These are phyloP conservation scores for Xylariales sp. DNA, from an alignment of 2,329 filamentous ascomycete genomes.

Conservation along the genomic window DNA sequence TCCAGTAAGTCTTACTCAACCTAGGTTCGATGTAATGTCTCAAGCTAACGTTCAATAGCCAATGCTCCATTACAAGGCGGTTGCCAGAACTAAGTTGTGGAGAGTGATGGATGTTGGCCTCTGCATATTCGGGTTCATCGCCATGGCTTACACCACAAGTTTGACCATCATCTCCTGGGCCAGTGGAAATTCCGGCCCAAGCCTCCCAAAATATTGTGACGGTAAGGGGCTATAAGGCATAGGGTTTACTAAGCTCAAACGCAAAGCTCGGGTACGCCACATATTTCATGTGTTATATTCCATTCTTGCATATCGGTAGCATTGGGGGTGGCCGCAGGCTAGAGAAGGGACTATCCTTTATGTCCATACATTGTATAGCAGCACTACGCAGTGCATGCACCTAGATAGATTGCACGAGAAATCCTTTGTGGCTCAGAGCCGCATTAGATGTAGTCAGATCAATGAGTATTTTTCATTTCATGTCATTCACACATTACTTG, in stretches of 20 bases:
- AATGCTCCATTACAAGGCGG: slow-evolving; percentile 79
- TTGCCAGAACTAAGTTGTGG: slow-evolving; percentile 65
- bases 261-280: slow-evolving; percentile 2
- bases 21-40: too few relatives aligned
- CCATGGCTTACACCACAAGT: slow-evolving; percentile 88
- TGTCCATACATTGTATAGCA: too few relatives aligned
- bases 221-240: slow-evolving; percentile 22
- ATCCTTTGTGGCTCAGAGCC: too few relatives aligned
- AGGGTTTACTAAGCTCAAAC: slow-evolving; percentile 2
- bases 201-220: slow-evolving; percentile 52
- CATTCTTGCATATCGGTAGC: too few relatives aligned
- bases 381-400: too few relatives aligned
- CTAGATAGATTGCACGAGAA: too few relatives aligned
- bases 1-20: slow-evolving; percentile 83
- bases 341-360: too few relatives aligned
- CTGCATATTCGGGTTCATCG: slow-evolving; percentile 75
- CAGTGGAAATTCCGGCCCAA: slow-evolving; percentile 41
- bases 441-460: too few relatives aligned
- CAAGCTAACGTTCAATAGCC: too few relatives aligned
- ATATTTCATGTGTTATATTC: not conserved
- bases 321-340: too few relatives aligned
- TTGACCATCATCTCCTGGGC: slow-evolving; percentile 88
- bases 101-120: slow-evolving; percentile 69
- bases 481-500: too few relatives aligned
- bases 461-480: too few relatives aligned